Conservation (phyloP, 495 filamentous ascomycete species). For the Hypoxylon lienhwacheense region DNA sequence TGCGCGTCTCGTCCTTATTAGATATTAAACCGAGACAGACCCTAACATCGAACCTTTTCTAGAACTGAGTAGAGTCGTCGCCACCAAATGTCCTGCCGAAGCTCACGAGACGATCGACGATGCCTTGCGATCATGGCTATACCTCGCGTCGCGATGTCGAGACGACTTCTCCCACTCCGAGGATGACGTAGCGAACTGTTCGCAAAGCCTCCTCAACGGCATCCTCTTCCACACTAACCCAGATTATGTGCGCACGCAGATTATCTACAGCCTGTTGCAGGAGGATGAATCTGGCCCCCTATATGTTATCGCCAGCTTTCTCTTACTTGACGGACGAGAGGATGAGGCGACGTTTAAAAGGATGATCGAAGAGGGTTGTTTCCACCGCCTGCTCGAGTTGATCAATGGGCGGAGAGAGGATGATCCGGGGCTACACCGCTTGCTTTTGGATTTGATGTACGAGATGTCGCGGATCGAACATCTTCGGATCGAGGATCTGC, state of each 20-base stretch:
- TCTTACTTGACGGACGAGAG: slow-evolving; percentile 86
- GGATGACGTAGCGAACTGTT: slow-evolving; percentile 81
- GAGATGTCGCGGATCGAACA: slow-evolving; percentile 96
- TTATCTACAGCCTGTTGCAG: slow-evolving; percentile 88
- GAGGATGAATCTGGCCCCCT: slow-evolving; percentile 80
- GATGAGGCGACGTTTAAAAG: slow-evolving; percentile 77
- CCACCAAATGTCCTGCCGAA: slow-evolving; percentile 65
- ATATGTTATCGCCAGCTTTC: slow-evolving; percentile 79
- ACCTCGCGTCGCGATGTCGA: slow-evolving; percentile 75
- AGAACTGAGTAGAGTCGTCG: slow-evolving; percentile 84
- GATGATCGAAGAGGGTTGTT: slow-evolving; percentile 85
- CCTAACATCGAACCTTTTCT: slow-evolving; percentile 9
- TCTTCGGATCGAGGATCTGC: slow-evolving; percentile 73
- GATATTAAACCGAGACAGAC: too few species aligned
- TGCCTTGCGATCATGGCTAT: slow-evolving; percentile 78
- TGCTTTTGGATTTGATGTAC: slow-evolving; percentile 87
- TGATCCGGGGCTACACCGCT: slow-evolving; percentile 73
- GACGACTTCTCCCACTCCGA: slow-evolving; percentile 82
- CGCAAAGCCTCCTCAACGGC: slow-evolving; percentile 77
- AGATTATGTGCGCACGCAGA: slow-evolving; percentile 89
- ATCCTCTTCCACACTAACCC: slow-evolving; percentile 69
- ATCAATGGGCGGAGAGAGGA: slow-evolving; percentile 64
- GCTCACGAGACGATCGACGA: slow-evolving; percentile 79
- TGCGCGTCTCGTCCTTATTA: neutral
- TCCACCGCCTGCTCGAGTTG: slow-evolving; percentile 79